Percentiles rank a stretch among this genome's conserved stretches.
Evolutionary conservation across 768 basidiomycete species (phyloP).

Genomic region (Kwoniella heveanensis): DNA sequence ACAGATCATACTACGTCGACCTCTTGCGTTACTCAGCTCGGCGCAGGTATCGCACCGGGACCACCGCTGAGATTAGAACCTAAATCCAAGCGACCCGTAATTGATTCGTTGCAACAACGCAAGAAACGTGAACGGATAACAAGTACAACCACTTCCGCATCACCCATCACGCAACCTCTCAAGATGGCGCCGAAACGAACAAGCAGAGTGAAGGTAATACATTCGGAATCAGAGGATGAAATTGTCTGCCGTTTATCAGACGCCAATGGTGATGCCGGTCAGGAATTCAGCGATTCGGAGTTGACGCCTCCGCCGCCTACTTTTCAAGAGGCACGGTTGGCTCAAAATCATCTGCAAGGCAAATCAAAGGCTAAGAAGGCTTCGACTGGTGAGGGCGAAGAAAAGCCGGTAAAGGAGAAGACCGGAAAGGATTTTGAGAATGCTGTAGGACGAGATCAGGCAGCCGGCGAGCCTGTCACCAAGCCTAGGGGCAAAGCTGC

Average conservation of each 20-base stretch:
- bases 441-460: not conserved
- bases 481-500: not conserved
- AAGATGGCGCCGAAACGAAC: not conserved
- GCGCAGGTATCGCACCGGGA: no score
- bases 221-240: not conserved
- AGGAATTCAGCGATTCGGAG: constrained; percentile 9
- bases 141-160: no score
- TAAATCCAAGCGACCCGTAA: no score
- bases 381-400: not conserved
- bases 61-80: no score
- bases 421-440: not conserved
- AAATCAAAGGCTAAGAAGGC: not conserved
- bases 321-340: not conserved
- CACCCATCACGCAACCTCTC: no score
- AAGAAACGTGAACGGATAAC: no score
- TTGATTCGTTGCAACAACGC: no score
- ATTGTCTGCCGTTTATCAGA: not conserved
- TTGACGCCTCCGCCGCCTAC: constrained; percentile 12
- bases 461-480: not conserved
- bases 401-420: not conserved
- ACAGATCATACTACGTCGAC: no score
- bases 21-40: no score
- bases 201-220: not conserved
- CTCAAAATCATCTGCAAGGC: not conserved
- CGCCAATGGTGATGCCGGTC: not conserved